Conservation (phyloP, 2,329 filamentous ascomycete species). For the Nothophoma quercina region DNA sequence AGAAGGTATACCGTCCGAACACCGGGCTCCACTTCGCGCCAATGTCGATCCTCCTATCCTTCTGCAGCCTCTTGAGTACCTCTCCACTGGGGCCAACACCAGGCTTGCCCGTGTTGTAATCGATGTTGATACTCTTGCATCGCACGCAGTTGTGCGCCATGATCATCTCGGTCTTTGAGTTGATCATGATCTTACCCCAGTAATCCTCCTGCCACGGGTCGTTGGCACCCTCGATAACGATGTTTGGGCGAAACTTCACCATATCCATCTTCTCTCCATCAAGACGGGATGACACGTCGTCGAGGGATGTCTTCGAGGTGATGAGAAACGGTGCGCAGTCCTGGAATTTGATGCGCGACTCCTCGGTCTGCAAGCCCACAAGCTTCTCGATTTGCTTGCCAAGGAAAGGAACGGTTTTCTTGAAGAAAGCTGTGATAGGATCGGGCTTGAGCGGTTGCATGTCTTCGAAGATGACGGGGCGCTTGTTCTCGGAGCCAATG, state of each 20-base stretch:
- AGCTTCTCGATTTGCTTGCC: slow-evolving; percentile 18
- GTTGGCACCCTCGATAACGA: slow-evolving; percentile 52
- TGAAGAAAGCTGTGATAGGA: slow-evolving; percentile 24
- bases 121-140: slow-evolving; percentile 57
- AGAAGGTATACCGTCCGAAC: slow-evolving; percentile 58
- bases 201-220: slow-evolving; percentile 56
- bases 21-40: slow-evolving; percentile 57
- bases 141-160: slow-evolving; percentile 57
- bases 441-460: slow-evolving; percentile 29
- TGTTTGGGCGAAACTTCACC: slow-evolving; percentile 57
- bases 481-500: slow-evolving; percentile 49
- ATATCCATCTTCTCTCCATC: slow-evolving; percentile 52
- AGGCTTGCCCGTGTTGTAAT: slow-evolving; percentile 54
- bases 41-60: slow-evolving; percentile 54
- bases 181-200: slow-evolving; percentile 52
- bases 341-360: slow-evolving; percentile 67
- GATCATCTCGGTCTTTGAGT: slow-evolving; percentile 40
- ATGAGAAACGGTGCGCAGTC: slow-evolving; percentile 80
- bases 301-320: slow-evolving; percentile 73
- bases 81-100: slow-evolving; percentile 48
- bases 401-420: slow-evolving; percentile 24
- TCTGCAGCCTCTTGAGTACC: slow-evolving; percentile 56
- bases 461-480: slow-evolving; percentile 51
- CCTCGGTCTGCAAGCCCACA: slow-evolving; percentile 45
- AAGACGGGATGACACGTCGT: slow-evolving; percentile 64